Evolutionary conservation across 164 flowering plant species (phyloP).

Genomic region (Pachysandra terminalis): DNA sequence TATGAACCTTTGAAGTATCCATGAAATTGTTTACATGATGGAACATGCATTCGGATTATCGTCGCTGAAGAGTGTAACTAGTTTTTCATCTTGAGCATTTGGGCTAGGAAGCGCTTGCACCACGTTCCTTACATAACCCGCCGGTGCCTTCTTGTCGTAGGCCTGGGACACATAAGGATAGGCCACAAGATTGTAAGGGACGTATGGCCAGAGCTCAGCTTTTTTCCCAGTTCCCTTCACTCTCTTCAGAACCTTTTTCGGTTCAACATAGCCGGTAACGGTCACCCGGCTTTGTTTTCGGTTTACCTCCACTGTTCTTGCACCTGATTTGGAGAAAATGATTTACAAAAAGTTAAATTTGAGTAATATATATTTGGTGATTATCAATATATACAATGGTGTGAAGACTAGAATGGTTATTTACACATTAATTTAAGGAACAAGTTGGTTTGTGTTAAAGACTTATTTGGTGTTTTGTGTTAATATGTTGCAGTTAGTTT

Average conservation of each 20-base stretch:
- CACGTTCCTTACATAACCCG: slow-evolving; percentile 54
- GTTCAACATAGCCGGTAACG: slow-evolving; percentile 60
- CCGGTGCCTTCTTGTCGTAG: slow-evolving; percentile 72
- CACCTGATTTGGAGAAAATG: slow-evolving; percentile 28
- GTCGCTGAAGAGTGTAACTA: slow-evolving; percentile 52
- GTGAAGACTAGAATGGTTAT: not conserved
- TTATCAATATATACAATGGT: too few species aligned
- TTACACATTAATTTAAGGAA: too few species aligned
- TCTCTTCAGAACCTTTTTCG: slow-evolving; percentile 66
- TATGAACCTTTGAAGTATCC: not conserved
- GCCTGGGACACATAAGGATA: slow-evolving; percentile 55
- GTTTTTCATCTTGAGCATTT: slow-evolving; percentile 36
- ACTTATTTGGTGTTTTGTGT: not conserved
- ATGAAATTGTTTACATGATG: slow-evolving; percentile 43
- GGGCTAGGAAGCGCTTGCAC: slow-evolving; percentile 43
- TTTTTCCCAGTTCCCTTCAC: slow-evolving; percentile 63
- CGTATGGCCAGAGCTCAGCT: slow-evolving; percentile 81
- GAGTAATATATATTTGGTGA: not conserved
- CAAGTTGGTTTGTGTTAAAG: not conserved
- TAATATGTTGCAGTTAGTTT: not conserved
- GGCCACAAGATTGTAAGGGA: slow-evolving; percentile 53
- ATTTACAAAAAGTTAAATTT: not conserved
- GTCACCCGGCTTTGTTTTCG: slow-evolving; percentile 58
- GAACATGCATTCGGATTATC: slow-evolving; percentile 75
- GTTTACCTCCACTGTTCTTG: slow-evolving; percentile 51